Evolutionary conservation across 2,329 filamentous ascomycete species (phyloP).

Genomic region (Sclerotinia trifoliorum): DNA sequence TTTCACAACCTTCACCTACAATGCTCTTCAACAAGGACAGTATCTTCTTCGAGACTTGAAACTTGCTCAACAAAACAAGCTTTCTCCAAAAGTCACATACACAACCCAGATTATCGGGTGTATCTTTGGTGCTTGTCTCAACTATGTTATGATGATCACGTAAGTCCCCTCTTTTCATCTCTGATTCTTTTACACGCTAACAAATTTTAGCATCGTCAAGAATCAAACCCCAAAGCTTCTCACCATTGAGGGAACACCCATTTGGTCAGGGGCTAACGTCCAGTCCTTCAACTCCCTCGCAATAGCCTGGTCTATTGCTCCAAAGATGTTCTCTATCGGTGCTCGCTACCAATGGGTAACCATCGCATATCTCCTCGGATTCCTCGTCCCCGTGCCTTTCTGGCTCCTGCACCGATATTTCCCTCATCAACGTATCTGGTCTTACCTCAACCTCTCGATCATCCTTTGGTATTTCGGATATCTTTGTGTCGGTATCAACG

Average conservation of each 20-base stretch:
- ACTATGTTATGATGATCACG: constrained; percentile 62
- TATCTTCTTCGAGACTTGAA: constrained; percentile 50
- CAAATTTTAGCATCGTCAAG: constrained; percentile 61
- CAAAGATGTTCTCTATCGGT: constrained; percentile 63
- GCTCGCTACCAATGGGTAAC: constrained; percentile 63
- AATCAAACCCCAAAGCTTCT: constrained; percentile 64
- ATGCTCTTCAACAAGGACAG: constrained; percentile 47
- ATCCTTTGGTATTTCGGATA: constrained; percentile 63
- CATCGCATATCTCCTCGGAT: constrained; percentile 73
- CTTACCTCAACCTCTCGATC: constrained; percentile 66
- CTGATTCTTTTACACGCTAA: constrained; percentile 46
- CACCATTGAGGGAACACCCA: constrained; percentile 58
- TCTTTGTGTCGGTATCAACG: constrained; percentile 66
- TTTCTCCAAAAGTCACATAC: constrained; percentile 41
- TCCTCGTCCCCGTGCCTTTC: constrained; percentile 59
- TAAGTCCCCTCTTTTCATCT: constrained; percentile 24
- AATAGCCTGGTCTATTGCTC: constrained; percentile 71
- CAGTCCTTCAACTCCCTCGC: constrained; percentile 64
- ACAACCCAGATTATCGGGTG: constrained; percentile 46
- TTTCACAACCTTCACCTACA: constrained; percentile 69
- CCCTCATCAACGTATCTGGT: constrained; percentile 56
- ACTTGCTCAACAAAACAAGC: constrained; percentile 50
- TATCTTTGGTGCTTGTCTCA: constrained; percentile 45
- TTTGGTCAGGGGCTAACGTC: constrained; percentile 58
- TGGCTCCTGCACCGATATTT: constrained; percentile 55